Conservation (phyloP, 139 green algal species). For the Micractinium sp. region DNA sequence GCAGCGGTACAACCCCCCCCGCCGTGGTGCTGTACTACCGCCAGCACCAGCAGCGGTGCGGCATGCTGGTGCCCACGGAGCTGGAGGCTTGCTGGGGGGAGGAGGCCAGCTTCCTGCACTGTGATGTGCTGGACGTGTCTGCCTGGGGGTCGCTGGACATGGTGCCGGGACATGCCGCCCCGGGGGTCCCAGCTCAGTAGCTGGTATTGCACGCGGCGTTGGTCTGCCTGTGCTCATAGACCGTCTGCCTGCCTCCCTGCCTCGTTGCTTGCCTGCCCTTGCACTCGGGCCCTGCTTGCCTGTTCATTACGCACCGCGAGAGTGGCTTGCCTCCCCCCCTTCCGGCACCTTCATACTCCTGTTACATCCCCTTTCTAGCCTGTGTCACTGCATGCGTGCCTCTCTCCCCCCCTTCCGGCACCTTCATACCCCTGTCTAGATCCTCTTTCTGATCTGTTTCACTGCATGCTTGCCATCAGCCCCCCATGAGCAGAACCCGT, state of each 20-base stretch:
- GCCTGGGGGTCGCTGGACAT: not conserved
- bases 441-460: not conserved
- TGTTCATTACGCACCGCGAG: no score
- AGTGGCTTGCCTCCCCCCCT: no score
- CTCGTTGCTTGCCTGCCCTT: no score
- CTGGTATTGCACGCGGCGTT: not conserved
- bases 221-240: no score
- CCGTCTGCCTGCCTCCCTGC: no score
- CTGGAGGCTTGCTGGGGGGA: not conserved
- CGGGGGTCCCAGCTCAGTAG: not conserved
- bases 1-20: not conserved
- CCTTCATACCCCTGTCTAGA: not conserved
- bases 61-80: slow-evolving; percentile 3
- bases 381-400: no score
- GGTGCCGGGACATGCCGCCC: not conserved
- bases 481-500: no score
- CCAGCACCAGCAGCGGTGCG: not conserved
- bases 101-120: slow-evolving; percentile 2
- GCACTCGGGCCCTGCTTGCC: no score
- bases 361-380: no score
- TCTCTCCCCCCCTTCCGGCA: not conserved
- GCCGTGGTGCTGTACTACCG: not conserved
- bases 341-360: no score
- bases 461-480: not conserved
- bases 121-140: not conserved